Base-by-base conservation (phyloP, 2,329 filamentous ascomycete genomes). In the Clarireedia hainanense region DNA sequence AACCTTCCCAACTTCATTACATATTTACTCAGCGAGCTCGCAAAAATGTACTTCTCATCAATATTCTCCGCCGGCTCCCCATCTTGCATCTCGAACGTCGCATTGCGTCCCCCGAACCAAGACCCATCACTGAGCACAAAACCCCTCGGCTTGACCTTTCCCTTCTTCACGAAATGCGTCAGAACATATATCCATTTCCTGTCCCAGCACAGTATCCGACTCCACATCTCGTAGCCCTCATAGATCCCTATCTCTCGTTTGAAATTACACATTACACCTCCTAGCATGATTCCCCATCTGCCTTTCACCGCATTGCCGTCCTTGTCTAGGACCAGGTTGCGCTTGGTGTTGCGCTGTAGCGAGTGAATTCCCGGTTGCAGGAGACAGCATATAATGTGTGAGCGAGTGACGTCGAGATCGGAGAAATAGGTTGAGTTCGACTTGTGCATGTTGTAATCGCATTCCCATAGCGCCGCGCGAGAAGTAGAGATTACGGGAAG, bases 1-100 rank as follows among this genome's bases (percentile, higher is more conserved):
- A 94, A 76, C 24, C 92, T 78, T 1, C 86, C 88, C 55, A 90
- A 77, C 75, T 92, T 92, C 69, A 89, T 84, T 42, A 92, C 88
- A 69, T 92, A 92, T 74, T 91, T 91, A 73, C 81, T 85, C 45
- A 92, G 71, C 0, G 84, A 84, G 0, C 85, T 85, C 1, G 88
- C 89, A 63, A 86, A 79, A 40, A 92, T 78, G 58, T 80, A 82
- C 70, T 80, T 83, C 69, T 83, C 76, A 69, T 80, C 81, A 30
- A 77, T 67, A 36, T 70, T 67, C 4, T 53, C 46, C 47, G 68
- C 64, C 1, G 68, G 69, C 26, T 72, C 70, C 43, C 68, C 67
- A 14, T 68, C 68, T 5, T 74, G 73, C n/a, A 72, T 72, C 46
- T 70, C 70, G 56, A 70, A 70, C 20, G 71, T 71, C 30, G 72